A percentile compares a stretch with the other conserved stretches of the same genome.
phyloP scores from a whole-genome alignment of 768 basidiomycete genomes.

The Pisolithus tinctorius region DNA sequence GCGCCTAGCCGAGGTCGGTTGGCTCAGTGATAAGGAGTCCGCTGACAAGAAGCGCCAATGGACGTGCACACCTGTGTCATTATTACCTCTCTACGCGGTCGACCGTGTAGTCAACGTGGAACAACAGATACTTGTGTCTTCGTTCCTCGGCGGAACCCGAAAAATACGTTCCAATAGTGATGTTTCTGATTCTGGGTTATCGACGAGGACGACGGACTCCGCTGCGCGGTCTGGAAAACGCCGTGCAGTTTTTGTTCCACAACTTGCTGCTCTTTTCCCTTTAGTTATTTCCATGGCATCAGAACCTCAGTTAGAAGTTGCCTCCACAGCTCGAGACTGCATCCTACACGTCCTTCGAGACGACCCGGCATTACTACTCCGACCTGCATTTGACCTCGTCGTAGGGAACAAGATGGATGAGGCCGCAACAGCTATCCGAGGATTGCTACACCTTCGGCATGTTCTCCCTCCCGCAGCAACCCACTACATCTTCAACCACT shows the following conservation, averaged over 20 bases:
- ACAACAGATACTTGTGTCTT: conserved; percentile 25
- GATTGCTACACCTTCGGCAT: conserved; percentile 50
- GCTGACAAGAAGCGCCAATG: conserved; percentile 52
- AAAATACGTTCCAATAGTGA: conserved; percentile 18
- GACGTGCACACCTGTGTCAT: conserved; percentile 59
- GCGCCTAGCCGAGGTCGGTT: conserved; percentile 67
- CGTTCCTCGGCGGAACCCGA: conserved; percentile 31
- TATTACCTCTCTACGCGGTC: conserved; percentile 51
- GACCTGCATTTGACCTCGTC: conserved; percentile 56
- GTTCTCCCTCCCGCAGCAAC: conserved; percentile 57
- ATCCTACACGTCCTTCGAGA: conserved; percentile 67
- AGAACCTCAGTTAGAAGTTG: conserved; percentile 48
- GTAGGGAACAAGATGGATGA: conserved; percentile 40
- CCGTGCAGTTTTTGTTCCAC: conserved; percentile 59
- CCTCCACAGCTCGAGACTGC: conserved; percentile 48
- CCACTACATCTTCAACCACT: conserved; percentile 62
- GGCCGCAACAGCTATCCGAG: conserved; percentile 48
- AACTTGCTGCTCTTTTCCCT: conserved; percentile 49
- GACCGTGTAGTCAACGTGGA: conserved; percentile 39
- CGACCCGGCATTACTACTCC: conserved; percentile 60
- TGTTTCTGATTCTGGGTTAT: conserved; percentile 28
- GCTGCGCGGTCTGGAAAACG: conserved; percentile 53
- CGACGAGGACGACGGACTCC: conserved; percentile 31
- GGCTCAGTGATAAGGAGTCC: conserved; percentile 54
- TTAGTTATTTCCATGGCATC: conserved; percentile 45